A percentile compares a stretch with the other conserved stretches of the same genome.
Evolutionary conservation across 1,284 basidiomycete genomes (phyloP).

Genomic region (Apiotrichum porosum): DNA sequence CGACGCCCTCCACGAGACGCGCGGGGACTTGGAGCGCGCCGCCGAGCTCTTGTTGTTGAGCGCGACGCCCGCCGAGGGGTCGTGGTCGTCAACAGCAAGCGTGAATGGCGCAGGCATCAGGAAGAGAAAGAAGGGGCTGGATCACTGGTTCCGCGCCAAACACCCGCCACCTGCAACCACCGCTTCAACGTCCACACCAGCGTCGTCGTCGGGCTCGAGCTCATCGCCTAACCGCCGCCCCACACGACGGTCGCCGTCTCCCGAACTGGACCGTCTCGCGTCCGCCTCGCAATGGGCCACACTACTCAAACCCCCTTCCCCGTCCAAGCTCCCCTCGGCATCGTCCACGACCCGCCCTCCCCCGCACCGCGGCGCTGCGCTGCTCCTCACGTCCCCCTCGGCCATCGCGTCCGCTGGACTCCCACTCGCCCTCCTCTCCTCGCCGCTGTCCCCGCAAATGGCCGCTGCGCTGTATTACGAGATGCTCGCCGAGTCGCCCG

Average conservation of each 20-base stretch:
- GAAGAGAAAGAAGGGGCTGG: not conserved
- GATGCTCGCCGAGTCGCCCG: slow-evolving; percentile 42
- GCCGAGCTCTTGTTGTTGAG: slow-evolving; percentile 50
- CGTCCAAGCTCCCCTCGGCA: slow-evolving; percentile 1
- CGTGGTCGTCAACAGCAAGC: too few species aligned
- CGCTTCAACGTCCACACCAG: not conserved
- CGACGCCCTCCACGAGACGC: slow-evolving; percentile 58
- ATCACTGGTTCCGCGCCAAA: slow-evolving; percentile 5
- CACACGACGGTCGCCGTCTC: slow-evolving; percentile 8
- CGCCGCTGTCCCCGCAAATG: slow-evolving; percentile 55
- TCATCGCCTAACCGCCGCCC: too few species aligned
- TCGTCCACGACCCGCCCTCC: slow-evolving; percentile 3
- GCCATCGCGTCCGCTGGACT: slow-evolving; percentile 54
- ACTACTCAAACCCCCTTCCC: slow-evolving; percentile 1
- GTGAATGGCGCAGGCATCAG: not conserved
- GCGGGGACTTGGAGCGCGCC: slow-evolving; percentile 61
- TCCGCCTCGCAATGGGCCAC: slow-evolving; percentile 16
- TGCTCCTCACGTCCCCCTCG: slow-evolving; percentile 44
- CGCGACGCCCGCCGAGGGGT: not conserved
- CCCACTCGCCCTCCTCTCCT: slow-evolving; percentile 53
- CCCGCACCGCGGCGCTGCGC: slow-evolving; percentile 16
- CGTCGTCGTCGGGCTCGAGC: not conserved
- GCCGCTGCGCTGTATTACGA: slow-evolving; percentile 59
- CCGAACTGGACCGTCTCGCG: slow-evolving; percentile 22
- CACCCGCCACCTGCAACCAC: too few species aligned